Evolutionary conservation across 495 filamentous ascomycete genomes (phyloP), one percentile per base, ranked within the genome.

Genomic region (Zalerion maritima): DNA sequence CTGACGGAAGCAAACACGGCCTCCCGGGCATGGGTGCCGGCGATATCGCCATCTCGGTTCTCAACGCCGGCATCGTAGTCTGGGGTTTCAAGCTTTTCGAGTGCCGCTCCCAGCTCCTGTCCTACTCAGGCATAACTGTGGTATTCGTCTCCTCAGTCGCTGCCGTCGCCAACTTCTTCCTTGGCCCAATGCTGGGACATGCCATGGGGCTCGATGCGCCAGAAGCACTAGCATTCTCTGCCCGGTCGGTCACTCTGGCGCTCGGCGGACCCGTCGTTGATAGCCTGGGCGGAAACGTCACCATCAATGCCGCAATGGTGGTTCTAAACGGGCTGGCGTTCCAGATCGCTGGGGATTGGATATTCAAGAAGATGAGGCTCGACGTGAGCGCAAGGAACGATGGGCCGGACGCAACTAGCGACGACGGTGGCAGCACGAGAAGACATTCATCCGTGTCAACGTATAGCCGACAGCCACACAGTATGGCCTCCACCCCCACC

Each of bases 81-180:
- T 50, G 61, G 51, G 60, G 61, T 0, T 46, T 64, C 26, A 65
- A 65, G 38, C 55, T 65, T 24, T 64, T 55, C 41, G 51, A 58
- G 32, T 59, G 59, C 43, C 52, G 59, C 8, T 19, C 29, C 1
- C 55, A 55, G 17, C 37, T 65, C 0, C 40, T 53, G 15, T 55
- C 52, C 5, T 38, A 51, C 36, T 50, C 50, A 3, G 60, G 58
- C 3, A 31, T 55, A 7, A 44, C 43, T 18, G 49, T 53, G 1
- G 47, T 57, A 11, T 21, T 43, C 6, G 52, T 52, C 12, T 51
- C 52, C 0, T 49, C 46, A 9, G 15, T 40, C 4, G 17, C 46
- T 0, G 48, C 57, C 5, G 35, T 55, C 7, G 35, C 41, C 3
- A 64, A 56, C 39, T 36, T 61, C 24, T 42, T 50, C 17, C 17